A percentile compares a stretch with the other conserved stretches of the same genome.
Evolutionary conservation across 352 stramenopile species (phyloP).

Genomic region (Globisporangium parvum): DNA sequence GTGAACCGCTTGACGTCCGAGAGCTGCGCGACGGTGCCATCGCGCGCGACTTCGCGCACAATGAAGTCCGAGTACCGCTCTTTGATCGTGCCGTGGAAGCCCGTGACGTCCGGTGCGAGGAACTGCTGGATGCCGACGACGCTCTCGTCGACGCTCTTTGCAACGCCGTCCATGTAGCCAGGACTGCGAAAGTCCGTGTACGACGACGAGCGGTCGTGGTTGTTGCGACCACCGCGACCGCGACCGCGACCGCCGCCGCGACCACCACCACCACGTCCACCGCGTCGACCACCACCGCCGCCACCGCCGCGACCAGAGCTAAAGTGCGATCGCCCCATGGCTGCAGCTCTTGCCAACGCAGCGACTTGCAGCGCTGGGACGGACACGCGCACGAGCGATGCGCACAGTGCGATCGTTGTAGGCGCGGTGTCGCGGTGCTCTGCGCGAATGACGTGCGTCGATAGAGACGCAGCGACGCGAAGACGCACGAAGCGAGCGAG

Average conservation of each 20-base stretch:
- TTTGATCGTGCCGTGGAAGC: slow-evolving; percentile 86
- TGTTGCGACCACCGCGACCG: slow-evolving; percentile 10
- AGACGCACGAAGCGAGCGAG: background rate
- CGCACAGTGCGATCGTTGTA: background rate
- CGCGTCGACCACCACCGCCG: slow-evolving; percentile 18
- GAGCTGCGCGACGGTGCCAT: slow-evolving; percentile 51
- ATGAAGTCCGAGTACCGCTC: slow-evolving; percentile 91
- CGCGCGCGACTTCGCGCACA: slow-evolving; percentile 75
- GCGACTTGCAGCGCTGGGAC: background rate
- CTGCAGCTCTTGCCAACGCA: background rate
- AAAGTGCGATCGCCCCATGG: slow-evolving; percentile 13
- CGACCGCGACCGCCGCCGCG: slow-evolving; percentile 14
- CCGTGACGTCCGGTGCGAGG: slow-evolving; percentile 43
- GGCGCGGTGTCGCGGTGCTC: background rate
- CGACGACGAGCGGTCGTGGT: slow-evolving; percentile 11
- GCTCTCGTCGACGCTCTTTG: slow-evolving; percentile 69
- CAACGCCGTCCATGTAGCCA: slow-evolving; percentile 70
- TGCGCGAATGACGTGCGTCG: background rate
- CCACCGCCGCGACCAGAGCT: slow-evolving; percentile 17
- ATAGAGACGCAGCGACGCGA: background rate
- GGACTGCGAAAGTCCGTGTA: slow-evolving; percentile 38
- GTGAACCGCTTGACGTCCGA: slow-evolving; percentile 54
- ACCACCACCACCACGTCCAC: slow-evolving; percentile 15
- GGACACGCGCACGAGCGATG: background rate
- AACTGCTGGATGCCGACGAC: slow-evolving; percentile 73